Percentiles rank a stretch among this genome's conserved stretches.
phyloP scores from a whole-genome alignment of 768 basidiomycete genomes.

The Pseudohyphozyma bogoriensis region DNA sequence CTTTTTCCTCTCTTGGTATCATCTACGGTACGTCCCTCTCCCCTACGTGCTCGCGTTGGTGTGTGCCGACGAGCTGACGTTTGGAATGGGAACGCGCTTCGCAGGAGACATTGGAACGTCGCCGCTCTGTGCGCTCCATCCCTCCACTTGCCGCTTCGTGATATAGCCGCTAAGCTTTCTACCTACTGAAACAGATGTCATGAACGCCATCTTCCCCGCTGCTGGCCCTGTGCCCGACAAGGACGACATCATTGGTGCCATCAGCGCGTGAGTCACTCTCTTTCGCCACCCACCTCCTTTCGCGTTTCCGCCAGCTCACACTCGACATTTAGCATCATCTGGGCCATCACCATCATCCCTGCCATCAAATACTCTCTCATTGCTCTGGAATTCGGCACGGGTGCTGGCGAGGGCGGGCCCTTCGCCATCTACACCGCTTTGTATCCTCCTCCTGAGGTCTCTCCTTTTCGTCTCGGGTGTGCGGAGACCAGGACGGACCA shows the following conservation, averaged over 20 bases:
- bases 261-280: conserved; percentile 41
- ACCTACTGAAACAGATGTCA: conserved; percentile 1
- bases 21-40: neutral
- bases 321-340: conserved; percentile 43
- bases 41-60: too few species aligned
- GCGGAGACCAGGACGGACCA: too few species aligned
- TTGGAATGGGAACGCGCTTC: neutral
- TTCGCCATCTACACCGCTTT: conserved; percentile 45
- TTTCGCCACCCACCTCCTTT: neutral
- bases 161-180: too few species aligned
- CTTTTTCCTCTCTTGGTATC: neutral
- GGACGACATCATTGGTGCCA: conserved; percentile 56
- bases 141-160: too few species aligned
- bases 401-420: conserved; percentile 56
- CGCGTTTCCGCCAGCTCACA: neutral
- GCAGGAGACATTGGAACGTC: conserved; percentile 1
- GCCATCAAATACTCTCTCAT: conserved; percentile 55
- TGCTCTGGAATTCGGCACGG: conserved; percentile 43
- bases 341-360: conserved; percentile 54
- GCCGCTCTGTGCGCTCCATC: neutral
- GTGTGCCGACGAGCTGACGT: neutral
- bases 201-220: conserved; percentile 56
- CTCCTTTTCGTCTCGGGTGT: neutral
- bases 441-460: conserved; percentile 45
- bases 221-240: conserved; percentile 44